These are phyloP conservation scores for Paecilomyces sp. DNA, from an alignment of 2,329 filamentous ascomycete genomes.

Conservation along the genomic window DNA sequence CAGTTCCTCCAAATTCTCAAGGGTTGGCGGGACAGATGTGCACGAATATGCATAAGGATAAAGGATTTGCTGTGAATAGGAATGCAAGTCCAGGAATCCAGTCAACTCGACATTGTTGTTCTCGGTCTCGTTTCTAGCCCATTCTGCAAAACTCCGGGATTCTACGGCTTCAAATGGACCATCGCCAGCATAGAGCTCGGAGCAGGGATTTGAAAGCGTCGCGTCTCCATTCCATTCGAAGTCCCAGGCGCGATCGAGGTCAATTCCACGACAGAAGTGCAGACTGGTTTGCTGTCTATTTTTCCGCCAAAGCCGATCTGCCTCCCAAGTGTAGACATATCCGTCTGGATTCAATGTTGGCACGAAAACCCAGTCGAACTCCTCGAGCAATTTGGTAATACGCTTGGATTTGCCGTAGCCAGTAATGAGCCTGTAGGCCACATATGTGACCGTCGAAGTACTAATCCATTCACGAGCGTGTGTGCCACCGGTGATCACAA, in stretches of 20 bases:
- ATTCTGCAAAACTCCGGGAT: slow-evolving; percentile 65
- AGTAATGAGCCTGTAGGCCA: slow-evolving; percentile 82
- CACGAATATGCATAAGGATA: slow-evolving; percentile 91
- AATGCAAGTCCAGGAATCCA: slow-evolving; percentile 85
- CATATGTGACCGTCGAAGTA: slow-evolving; percentile 80
- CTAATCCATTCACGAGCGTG: slow-evolving; percentile 97
- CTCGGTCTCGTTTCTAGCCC: slow-evolving; percentile 72
- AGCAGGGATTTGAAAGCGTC: slow-evolving; percentile 72
- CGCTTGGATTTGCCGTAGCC: slow-evolving; percentile 64
- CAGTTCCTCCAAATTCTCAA: slow-evolving; percentile 88
- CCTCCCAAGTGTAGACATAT: slow-evolving; percentile 88
- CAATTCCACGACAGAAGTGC: slow-evolving; percentile 77
- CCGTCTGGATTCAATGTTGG: slow-evolving; percentile 90
- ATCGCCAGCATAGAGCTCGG: slow-evolving; percentile 80
- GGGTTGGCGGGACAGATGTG: slow-evolving; percentile 65
- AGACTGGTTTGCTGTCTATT: slow-evolving; percentile 74
- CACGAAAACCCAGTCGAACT: slow-evolving; percentile 82
- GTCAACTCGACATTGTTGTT: slow-evolving; percentile 67
- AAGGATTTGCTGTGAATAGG: slow-evolving; percentile 89
- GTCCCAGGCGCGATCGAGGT: slow-evolving; percentile 80
- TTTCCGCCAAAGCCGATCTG: slow-evolving; percentile 91
- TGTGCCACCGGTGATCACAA: slow-evolving; percentile 76
- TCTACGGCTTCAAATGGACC: slow-evolving; percentile 78
- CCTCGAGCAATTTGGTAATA: slow-evolving; percentile 70
- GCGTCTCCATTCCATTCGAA: slow-evolving; percentile 72